Evolutionary conservation across 2,329 filamentous ascomycete genomes (phyloP).

Genomic region (Aureobasidium mangrovei): DNA sequence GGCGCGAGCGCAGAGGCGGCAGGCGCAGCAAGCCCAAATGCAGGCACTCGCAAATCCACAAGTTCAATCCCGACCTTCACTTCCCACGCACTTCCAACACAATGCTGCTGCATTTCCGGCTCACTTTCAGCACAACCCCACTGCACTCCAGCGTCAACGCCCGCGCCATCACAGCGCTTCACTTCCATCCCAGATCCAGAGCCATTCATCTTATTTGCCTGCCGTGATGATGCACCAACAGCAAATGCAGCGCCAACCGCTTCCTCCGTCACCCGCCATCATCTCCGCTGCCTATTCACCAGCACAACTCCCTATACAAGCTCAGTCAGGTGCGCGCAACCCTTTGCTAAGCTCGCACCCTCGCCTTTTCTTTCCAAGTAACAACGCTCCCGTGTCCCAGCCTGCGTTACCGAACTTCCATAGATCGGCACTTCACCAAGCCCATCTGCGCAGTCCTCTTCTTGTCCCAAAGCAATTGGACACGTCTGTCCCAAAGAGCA

Average conservation of each 20-base stretch:
- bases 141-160: not conserved
- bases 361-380: constrained; percentile 1
- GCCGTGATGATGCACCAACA: not conserved
- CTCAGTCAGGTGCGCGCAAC: not conserved
- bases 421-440: constrained; percentile 48
- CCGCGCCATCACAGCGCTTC: not conserved
- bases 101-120: not conserved
- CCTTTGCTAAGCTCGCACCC: not conserved
- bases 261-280: not conserved
- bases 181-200: not conserved
- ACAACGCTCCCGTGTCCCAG: constrained; percentile 19
- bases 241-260: not conserved
- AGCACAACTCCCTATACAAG: not conserved
- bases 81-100: not conserved
- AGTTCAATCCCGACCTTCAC: not conserved
- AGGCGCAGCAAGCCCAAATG: not conserved
- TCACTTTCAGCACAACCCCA: not conserved
- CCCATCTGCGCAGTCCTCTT: constrained; percentile 46
- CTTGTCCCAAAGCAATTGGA: constrained; percentile 22
- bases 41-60: not conserved
- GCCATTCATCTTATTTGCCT: not conserved
- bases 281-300: too few species aligned
- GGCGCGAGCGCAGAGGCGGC: too few species aligned
- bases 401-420: constrained; percentile 37
- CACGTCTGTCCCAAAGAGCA: not conserved